These are phyloP conservation scores for Arthrobotrys sinensis DNA, from an alignment of 2,329 filamentous ascomycete species.

Conservation along the genomic window DNA sequence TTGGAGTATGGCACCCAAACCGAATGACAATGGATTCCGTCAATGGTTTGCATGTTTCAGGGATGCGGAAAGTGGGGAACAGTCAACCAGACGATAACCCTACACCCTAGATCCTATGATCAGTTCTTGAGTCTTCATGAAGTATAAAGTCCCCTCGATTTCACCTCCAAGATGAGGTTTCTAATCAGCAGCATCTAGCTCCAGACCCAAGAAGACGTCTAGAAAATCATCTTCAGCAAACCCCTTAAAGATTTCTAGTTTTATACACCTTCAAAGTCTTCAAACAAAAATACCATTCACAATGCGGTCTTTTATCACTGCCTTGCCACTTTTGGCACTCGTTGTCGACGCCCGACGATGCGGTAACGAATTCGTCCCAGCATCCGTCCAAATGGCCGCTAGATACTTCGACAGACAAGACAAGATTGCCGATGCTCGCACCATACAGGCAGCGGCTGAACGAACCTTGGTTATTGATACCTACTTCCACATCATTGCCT, in stretches of 20 bases:
- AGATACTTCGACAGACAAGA: constrained; percentile 51
- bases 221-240: constrained; percentile 18
- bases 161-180: constrained; percentile 39
- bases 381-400: constrained; percentile 35
- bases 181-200: constrained; percentile 47
- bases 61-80: constrained; percentile 33
- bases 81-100: constrained; percentile 11
- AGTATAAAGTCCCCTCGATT: constrained; percentile 56
- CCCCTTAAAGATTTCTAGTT: background rate
- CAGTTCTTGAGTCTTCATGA: background rate
- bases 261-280: constrained; percentile 2
- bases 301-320: constrained; percentile 49
- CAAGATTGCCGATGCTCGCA: constrained; percentile 50
- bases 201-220: constrained; percentile 15
- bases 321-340: constrained; percentile 52
- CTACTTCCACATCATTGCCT: constrained; percentile 67
- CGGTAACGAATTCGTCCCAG: constrained; percentile 52
- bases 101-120: constrained; percentile 13
- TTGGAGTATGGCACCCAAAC: constrained; percentile 3
- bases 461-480: constrained; percentile 63
- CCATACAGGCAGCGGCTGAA: constrained; percentile 22
- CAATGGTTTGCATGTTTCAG: constrained; percentile 18
- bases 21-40: constrained; percentile 16
- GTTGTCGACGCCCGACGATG: constrained; percentile 43
- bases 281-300: constrained; percentile 11